Conservation (phyloP, 305 asterid genomes). For the Salvia sclarea region DNA sequence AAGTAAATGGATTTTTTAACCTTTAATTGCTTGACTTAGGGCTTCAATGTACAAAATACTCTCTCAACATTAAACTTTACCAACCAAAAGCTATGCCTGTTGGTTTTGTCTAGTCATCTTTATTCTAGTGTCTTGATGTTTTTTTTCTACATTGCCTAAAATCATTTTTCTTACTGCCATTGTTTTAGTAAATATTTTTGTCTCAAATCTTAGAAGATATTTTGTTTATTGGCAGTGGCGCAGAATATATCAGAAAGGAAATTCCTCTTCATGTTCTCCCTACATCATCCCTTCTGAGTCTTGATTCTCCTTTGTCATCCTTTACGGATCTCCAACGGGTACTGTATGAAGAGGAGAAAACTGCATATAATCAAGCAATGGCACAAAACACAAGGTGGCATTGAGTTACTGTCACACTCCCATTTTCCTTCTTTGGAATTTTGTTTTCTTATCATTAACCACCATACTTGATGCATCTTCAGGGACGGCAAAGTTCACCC, state of each 20-base stretch:
- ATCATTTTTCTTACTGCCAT: neutral
- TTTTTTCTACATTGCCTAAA: neutral
- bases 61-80: neutral
- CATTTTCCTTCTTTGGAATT: conserved; percentile 14
- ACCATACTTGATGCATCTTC: conserved; percentile 24
- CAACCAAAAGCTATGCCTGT: neutral
- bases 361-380: conserved; percentile 81
- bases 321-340: conserved; percentile 78
- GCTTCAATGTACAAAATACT: neutral
- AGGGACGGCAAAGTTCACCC: conserved; percentile 90
- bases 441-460: conserved; percentile 1
- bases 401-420: neutral
- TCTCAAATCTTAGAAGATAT: conserved; percentile 27
- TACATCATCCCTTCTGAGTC: conserved; percentile 62
- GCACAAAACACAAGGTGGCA: conserved; percentile 67
- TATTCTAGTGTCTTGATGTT: neutral
- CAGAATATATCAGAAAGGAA: conserved; percentile 89
- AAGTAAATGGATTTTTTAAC: neutral
- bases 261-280: conserved; percentile 84
- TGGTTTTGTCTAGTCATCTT: neutral
- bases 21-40: neutral
- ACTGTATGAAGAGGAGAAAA: conserved; percentile 86
- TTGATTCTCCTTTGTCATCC: conserved; percentile 74
- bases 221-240: conserved; percentile 73
- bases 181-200: conserved; percentile 2